phyloP scores from a whole-genome alignment of 2,329 filamentous ascomycete species.

The Colletotrichum sansevieriae region DNA sequence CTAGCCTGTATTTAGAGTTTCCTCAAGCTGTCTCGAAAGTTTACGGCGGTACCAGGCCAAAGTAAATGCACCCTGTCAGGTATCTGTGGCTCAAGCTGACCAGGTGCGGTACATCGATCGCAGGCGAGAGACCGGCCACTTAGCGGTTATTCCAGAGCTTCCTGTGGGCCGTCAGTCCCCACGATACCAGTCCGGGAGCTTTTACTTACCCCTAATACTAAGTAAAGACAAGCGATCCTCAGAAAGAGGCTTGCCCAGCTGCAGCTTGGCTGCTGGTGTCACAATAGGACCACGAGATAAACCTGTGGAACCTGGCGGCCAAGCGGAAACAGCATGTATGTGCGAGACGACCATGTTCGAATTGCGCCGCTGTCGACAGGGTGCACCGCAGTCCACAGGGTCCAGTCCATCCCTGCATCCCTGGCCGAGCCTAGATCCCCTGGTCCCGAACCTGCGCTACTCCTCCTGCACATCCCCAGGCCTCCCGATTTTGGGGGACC shows the following conservation, averaged over 20 bases:
- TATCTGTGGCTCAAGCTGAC: no score
- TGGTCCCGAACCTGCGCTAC: slow-evolving; percentile 16
- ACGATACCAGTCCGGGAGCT: no score
- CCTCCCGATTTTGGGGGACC: slow-evolving; percentile 1
- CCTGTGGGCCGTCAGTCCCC: no score
- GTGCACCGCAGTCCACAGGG: slow-evolving; percentile 29
- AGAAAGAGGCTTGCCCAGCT: background rate
- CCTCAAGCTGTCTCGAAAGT: slow-evolving; percentile 12
- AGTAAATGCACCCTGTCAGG: no score
- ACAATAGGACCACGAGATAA: no score
- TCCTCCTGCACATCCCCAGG: background rate
- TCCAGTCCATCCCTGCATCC: slow-evolving; percentile 38
- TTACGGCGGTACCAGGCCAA: no score
- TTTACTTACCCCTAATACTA: no score
- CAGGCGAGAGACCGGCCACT: no score
- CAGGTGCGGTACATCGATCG: no score
- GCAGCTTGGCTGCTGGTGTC: background rate
- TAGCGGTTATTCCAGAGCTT: no score
- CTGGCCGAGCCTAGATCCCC: slow-evolving; percentile 30
- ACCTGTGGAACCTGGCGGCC: background rate
- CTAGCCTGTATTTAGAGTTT: slow-evolving; percentile 16
- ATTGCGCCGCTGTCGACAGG: slow-evolving; percentile 18
- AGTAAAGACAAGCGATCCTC: slow-evolving; percentile 15
- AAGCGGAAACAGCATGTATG: slow-evolving; percentile 13
- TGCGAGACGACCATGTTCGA: slow-evolving; percentile 27